Evolutionary conservation across 371 early-diverging fungal species (phyloP), one percentile per base, ranked within the genome.

Genomic region (Lichtheimia ornata): DNA sequence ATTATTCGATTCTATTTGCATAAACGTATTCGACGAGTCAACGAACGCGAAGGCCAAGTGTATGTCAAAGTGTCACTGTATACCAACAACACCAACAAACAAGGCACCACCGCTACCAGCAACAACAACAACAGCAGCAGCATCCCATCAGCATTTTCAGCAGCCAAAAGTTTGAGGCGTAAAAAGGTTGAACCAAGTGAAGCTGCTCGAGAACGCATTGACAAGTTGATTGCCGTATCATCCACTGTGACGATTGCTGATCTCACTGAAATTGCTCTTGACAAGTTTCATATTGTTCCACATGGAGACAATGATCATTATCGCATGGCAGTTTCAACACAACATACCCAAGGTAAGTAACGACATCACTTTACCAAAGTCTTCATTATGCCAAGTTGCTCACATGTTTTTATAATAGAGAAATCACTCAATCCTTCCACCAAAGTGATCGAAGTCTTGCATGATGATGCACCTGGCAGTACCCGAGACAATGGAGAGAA

Each of bases 1-100:
- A 67, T 74, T 7, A 74, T 85, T 51, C 72, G 79, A 42, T 73
- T 82, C 62, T 72, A 81, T 42, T 67, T 86, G 50, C 84, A 83
- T 62, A 83, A 84, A 35, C 78, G 83, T 52, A 84, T 86, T 57
- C 72, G 70, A 47, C 70, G 82, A 7, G 66, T 77, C n/a, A 71
- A 78, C 25, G 73, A 74, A 14, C 67, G 67, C 13, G 75, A 69
- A 15, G 76, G 73, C 11, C 74, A 74, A 43, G 63, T 78, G 11
- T 78, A 75, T 61, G 66, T 81, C 42, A 81, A 81, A 47, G 65
- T 81, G 2, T 76, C 77, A 1, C 67, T 70, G 28, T 74, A 74
- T 40, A 62, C 71, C 50, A 51, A 40, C 15, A 51, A 54, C 15
- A 7, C 12, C 55, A 30, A 49, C 35, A 41, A 41, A n/a, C 15